Evolutionary conservation across 331 rosid genomes (phyloP), one percentile per base, ranked within the genome.

Genomic region (Rhamnella rubrinervis): DNA sequence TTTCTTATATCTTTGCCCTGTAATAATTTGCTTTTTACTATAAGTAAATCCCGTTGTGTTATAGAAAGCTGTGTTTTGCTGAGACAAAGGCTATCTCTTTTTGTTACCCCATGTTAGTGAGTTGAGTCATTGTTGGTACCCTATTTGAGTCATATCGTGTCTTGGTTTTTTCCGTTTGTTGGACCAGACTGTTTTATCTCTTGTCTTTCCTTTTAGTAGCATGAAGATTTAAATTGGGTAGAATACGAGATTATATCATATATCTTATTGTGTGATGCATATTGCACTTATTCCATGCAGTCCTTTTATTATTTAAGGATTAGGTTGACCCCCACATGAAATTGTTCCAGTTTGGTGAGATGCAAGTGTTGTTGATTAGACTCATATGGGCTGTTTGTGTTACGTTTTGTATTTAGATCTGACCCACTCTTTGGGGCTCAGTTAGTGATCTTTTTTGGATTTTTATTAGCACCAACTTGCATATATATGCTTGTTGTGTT

Each of bases 11-110:
- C 35, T 2, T 31, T 31, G 35, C 35, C 35, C 4, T 31, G 35
- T 31, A 31, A 31, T 31, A 31, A 31, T 31, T 31, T 31, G 35
- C 13, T 40, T 40, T 40, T 40, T 40, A 40, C 47, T 1, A 0
- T 40, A 11, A 40, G 47, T 2, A 40, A 40, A 11, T 40, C 47
- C 9, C 47, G 47, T 40, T 1, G 2, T 40, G 47, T 60, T 60
- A 28, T 17, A 35, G 65, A 60, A 60, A 60, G 65, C 65, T 60
- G 20, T 60, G 44, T 60, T 15, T 60, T 9, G 39, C 35, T 35
- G 11, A 60, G 65, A 60, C 65, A 35, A 35, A 19, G 19, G 65
- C 13, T 59, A 15, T 35, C 21, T 60, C 23, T 60, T 17, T 38
- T 23, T 31, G 46, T 31, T 35, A 35, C 31, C n/a, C 44, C 65